Base-by-base conservation (phyloP, 75 land plant genomes). In the Pseudotsuga menziesii region DNA sequence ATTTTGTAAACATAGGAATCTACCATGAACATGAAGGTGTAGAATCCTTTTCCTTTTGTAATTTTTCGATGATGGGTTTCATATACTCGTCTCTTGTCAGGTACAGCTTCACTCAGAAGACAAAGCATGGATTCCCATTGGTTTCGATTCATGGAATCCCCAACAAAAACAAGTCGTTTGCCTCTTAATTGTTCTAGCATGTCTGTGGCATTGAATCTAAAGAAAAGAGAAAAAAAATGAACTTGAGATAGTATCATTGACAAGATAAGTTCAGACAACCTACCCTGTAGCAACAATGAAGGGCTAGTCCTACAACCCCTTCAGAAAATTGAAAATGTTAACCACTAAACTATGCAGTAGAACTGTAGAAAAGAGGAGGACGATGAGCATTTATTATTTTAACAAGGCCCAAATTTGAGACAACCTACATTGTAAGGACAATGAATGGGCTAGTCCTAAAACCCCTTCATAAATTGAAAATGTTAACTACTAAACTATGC, bases 41-140 rank as follows among this genome's bases (percentile, higher is more conserved):
- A 91, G 67, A 85, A 84, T 16, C 97, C 97, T 55, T 86, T 83
- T 60, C 88, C 90, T 76, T 94, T 94, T 12, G 91, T 87, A 62
- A 94, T 91, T 61, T 86, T 85, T 71, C 83, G 60, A 3, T 94
- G 91, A 71, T 86, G 82, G 3, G 78, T 81, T 77, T 94, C 94
- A 79, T 83, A 88, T 89, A 94, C 88, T 74, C 75, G 79, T 44
- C 76, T 93, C 59, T 86, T 85, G 82, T 91, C 88, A 56, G 64
- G 70, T 27, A 88, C 55, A 2, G 85, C 91, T 85, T 82, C 84
- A 60, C 82, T 66, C 58, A 91, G 79, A 77, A 93, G 23, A 73
- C 94, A 93, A 58, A 93, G 76, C 89, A 93, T 81, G 14, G 96
- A 93, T 80, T 93, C 93, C 93, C 93, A 93, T 71, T 93, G 94